These are phyloP conservation scores for Phalaenopsis hybrid DNA, from an alignment of 116 monocot species.

Conservation along the genomic window DNA sequence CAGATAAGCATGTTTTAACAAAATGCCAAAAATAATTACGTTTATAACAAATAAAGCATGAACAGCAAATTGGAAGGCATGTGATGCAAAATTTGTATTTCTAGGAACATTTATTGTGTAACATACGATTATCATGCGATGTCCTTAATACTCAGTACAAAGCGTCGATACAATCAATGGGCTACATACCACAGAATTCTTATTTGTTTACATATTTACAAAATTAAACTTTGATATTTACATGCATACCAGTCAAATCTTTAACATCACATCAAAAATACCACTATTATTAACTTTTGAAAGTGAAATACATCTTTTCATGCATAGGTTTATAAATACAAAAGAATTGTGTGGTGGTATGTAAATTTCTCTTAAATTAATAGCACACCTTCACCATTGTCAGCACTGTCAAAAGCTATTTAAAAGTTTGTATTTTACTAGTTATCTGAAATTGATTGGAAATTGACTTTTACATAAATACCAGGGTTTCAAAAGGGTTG, in stretches of 20 bases:
- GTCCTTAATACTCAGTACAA: neutral
- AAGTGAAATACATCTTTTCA: no score
- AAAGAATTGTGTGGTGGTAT: no score
- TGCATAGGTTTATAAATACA: no score
- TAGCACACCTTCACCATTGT: neutral
- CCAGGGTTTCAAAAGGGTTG: neutral
- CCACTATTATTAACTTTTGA: no score
- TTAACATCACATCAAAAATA: no score
- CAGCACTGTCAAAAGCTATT: neutral
- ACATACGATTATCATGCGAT: neutral
- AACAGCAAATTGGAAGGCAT: neutral
- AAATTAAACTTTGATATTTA: no score
- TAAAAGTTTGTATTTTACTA: neutral
- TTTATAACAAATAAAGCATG: neutral
- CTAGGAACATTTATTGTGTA: neutral
- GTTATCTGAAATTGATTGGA: neutral
- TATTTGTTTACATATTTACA: no score
- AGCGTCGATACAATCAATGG: no score
- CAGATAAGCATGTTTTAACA: neutral
- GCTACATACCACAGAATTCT: no score
- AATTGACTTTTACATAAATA: neutral
- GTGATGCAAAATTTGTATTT: neutral
- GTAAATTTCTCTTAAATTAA: no score
- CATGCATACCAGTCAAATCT: no score
- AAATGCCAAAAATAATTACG: neutral